phyloP scores from a whole-genome alignment of 306 rosid genomes.

The Amphicarpaea edgeworthii region DNA sequence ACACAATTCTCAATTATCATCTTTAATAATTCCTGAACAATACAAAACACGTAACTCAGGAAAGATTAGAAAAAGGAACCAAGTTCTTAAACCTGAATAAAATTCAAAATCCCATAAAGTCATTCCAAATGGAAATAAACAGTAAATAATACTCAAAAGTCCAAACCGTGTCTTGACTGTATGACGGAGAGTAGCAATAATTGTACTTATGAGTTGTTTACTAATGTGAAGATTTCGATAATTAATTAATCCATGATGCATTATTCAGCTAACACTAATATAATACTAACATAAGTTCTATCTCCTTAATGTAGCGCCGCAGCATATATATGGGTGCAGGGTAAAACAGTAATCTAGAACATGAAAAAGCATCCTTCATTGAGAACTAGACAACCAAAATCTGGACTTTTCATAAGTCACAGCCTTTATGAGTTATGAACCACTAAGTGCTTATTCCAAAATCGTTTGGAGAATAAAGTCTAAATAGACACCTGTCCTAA shows the following conservation, averaged over 20 bases:
- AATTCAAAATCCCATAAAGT: constrained; percentile 32
- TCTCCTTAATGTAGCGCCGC: constrained; percentile 19
- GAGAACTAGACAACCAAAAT: constrained; percentile 33
- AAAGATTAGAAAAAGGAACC: constrained; percentile 37
- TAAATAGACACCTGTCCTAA: constrained; percentile 36
- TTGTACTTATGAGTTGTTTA: not conserved
- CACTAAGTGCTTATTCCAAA: constrained; percentile 38
- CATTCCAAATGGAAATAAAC: constrained; percentile 32
- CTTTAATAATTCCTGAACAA: not conserved
- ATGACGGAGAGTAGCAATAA: constrained; percentile 9
- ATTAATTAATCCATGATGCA: not conserved
- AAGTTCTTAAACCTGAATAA: constrained; percentile 35
- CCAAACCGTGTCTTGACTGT: constrained; percentile 40
- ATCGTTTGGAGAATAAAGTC: constrained; percentile 49
- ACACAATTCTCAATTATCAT: constrained; percentile 31
- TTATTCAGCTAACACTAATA: not conserved
- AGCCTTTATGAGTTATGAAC: constrained; percentile 18
- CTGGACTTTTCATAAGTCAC: not conserved
- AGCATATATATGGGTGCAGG: not conserved
- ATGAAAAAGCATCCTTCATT: not conserved
- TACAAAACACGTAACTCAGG: constrained; percentile 34
- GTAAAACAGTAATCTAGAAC: constrained; percentile 33
- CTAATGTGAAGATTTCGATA: not conserved
- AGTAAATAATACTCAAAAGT: not conserved
- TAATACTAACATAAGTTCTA: not conserved